phyloP scores from a whole-genome alignment of 225 moss, liverwort and hornwort genomes.

The Physcomitrellopsis africana region DNA sequence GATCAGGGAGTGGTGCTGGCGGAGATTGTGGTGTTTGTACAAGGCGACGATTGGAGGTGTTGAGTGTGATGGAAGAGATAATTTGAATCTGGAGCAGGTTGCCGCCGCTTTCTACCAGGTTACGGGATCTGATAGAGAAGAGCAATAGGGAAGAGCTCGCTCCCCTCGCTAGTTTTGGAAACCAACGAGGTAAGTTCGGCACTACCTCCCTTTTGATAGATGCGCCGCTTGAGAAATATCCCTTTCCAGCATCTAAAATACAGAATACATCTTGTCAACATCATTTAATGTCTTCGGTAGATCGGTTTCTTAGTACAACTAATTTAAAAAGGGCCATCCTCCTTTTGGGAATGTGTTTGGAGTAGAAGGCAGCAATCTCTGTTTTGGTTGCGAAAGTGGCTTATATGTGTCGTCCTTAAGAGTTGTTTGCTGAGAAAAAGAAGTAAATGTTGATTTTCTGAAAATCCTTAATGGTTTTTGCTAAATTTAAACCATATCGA shows the following conservation, averaged over 20 bases:
- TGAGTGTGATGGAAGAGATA: constrained; percentile 18
- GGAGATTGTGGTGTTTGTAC: background rate
- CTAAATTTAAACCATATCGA: background rate
- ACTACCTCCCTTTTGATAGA: background rate
- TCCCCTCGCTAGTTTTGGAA: constrained; percentile 26
- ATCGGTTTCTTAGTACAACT: background rate
- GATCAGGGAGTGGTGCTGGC: background rate
- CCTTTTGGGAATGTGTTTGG: background rate
- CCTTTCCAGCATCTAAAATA: background rate
- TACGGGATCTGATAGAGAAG: constrained; percentile 50
- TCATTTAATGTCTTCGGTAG: background rate
- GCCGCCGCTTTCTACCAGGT: constrained; percentile 52
- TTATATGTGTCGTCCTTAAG: background rate
- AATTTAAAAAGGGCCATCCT: background rate
- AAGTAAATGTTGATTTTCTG: background rate
- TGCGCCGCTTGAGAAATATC: background rate
- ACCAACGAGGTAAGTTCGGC: constrained; percentile 28
- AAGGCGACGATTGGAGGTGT: constrained; percentile 12
- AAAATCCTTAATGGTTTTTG: background rate
- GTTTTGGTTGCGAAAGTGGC: background rate
- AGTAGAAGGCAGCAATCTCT: background rate
- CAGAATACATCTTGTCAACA: background rate
- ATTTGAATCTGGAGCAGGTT: constrained; percentile 37
- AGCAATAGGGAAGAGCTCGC: constrained; percentile 36
- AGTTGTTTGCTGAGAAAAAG: background rate